A percentile compares a stretch with the other conserved stretches of the same genome.
phyloP scores from a whole-genome alignment of 345 rosid genomes.

The Boechera stricta region DNA sequence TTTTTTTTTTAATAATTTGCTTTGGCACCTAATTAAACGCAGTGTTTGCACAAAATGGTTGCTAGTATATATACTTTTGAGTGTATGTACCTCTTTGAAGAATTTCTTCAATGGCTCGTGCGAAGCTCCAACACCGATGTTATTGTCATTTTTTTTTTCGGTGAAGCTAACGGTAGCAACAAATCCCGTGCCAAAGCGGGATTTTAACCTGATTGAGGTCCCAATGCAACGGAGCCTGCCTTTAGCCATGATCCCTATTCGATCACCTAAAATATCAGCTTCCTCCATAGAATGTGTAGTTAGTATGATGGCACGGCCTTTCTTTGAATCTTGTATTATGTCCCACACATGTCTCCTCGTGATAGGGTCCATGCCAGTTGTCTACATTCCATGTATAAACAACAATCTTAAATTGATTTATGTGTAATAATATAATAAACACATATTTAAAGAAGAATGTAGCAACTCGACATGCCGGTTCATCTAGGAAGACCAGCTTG shows the following conservation, averaged over 20 bases:
- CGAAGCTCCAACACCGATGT: slow-evolving; percentile 30
- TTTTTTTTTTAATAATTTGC: background rate
- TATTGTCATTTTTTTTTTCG: slow-evolving; percentile 43
- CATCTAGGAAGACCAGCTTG: slow-evolving; percentile 75
- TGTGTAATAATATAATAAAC: background rate
- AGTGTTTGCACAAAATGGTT: background rate
- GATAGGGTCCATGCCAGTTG: slow-evolving; percentile 87
- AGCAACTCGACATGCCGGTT: slow-evolving; percentile 52
- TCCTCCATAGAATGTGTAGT: slow-evolving; percentile 99
- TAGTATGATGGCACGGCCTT: slow-evolving; percentile 80
- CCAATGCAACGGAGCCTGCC: slow-evolving; percentile 89
- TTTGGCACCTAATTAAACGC: background rate
- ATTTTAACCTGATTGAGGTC: slow-evolving; percentile 85
- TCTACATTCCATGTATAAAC: slow-evolving; percentile 46
- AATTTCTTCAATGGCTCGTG: slow-evolving; percentile 63
- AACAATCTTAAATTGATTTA: background rate
- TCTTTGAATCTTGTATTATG: slow-evolving; percentile 73
- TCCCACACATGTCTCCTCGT: slow-evolving; percentile 90
- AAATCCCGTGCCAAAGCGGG: slow-evolving; percentile 91
- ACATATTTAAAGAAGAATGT: background rate
- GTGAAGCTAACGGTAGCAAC: slow-evolving; percentile 71
- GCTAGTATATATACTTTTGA: background rate
- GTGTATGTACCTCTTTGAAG: slow-evolving; percentile 62
- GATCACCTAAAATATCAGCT: slow-evolving; percentile 88
- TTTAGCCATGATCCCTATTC: slow-evolving; percentile 94